Conservation (phyloP, 1,139 yeast species). For the Pichia sp. region DNA sequence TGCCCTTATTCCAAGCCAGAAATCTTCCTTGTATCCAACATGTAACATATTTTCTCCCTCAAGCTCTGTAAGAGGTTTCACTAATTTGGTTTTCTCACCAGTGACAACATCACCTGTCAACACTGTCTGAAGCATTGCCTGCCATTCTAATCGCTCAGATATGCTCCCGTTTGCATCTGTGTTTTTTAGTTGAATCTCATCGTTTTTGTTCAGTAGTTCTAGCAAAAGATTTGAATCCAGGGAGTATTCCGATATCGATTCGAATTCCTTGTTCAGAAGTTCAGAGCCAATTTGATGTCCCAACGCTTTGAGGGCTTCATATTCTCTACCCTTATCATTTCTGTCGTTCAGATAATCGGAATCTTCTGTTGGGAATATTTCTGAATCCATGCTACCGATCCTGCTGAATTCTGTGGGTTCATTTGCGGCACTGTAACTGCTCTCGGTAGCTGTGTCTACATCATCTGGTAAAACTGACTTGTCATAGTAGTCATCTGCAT, state of each 20-base stretch:
- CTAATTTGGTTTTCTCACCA: constrained; percentile 83
- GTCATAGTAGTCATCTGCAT: constrained; percentile 51
- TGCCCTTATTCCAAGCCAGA: constrained; percentile 80
- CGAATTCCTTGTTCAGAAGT: constrained; percentile 23
- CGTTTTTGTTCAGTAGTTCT: constrained; percentile 39
- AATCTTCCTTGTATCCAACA: constrained; percentile 64
- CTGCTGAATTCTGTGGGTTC: constrained; percentile 12
- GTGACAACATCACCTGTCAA: constrained; percentile 91
- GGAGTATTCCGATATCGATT: constrained; percentile 34
- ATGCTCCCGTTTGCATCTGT: constrained; percentile 59
- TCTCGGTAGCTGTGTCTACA: constrained; percentile 35
- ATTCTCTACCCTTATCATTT: constrained; percentile 24
- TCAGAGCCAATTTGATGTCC: constrained; percentile 29
- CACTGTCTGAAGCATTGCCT: constrained; percentile 84
- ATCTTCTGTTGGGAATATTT: constrained; percentile 16
- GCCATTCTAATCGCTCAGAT: constrained; percentile 90
- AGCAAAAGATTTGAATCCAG: constrained; percentile 37
- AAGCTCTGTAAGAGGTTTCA: constrained; percentile 42
- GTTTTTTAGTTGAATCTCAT: constrained; percentile 30
- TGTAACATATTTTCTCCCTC: constrained; percentile 48
- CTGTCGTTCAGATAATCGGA: constrained; percentile 14
- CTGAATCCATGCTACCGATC: constrained; percentile 18
- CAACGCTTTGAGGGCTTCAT: constrained; percentile 29
- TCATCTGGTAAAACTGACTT: constrained; percentile 34
- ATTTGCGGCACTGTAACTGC: not conserved